Conservation (phyloP, 257 asterid species). For the Nicotiana sylvestris region DNA sequence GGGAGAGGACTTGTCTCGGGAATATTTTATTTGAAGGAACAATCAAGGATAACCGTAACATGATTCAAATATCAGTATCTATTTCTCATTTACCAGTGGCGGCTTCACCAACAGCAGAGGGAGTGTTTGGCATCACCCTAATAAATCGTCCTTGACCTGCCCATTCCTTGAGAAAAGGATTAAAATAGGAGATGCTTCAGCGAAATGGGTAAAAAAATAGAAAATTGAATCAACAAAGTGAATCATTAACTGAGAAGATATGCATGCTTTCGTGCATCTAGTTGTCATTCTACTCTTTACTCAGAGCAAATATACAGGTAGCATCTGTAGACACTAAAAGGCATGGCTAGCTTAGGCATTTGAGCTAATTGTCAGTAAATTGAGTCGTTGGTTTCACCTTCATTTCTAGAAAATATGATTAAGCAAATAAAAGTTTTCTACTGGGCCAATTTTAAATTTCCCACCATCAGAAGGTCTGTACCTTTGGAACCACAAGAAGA, state of each 20-base stretch:
- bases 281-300: background rate
- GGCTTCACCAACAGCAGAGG: constrained; percentile 85
- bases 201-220: background rate
- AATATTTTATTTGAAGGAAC: background rate
- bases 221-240: background rate
- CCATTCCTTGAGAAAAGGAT: constrained; percentile 58
- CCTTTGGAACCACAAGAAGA: background rate
- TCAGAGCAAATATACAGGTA: background rate
- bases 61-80: background rate
- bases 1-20: background rate
- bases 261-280: background rate
- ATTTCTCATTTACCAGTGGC: constrained; percentile 61
- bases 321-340: background rate
- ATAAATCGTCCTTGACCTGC: constrained; percentile 75
- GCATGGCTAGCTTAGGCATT: background rate
- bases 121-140: constrained; percentile 94
- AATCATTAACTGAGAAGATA: background rate
- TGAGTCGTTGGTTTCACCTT: background rate
- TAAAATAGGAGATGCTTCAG: constrained; percentile 15
- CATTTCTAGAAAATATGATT: background rate
- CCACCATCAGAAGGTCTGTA: background rate
- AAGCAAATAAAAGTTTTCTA: background rate
- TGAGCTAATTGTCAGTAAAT: background rate
- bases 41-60: constrained; percentile 1
- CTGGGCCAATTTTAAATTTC: background rate